Conservation (phyloP, 208 protist genomes). For the Trypanosoma theileri region DNA sequence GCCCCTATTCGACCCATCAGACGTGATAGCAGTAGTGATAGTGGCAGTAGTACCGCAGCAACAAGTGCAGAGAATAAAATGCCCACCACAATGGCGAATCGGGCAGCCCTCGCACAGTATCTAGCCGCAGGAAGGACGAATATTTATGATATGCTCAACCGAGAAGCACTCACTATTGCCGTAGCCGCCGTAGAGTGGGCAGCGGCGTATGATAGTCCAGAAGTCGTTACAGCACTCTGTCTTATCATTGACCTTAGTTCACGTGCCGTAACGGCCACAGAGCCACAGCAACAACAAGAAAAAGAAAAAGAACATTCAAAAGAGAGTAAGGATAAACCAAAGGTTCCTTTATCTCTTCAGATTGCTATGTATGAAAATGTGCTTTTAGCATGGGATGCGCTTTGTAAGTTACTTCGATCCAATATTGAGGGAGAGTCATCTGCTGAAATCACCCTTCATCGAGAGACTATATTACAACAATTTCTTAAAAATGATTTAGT, state of each 20-base stretch:
- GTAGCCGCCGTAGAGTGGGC: conserved; percentile 48
- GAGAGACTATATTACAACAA: conserved; percentile 35
- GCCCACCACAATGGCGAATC: neutral
- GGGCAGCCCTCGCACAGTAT: conserved; percentile 6
- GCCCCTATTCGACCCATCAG: neutral
- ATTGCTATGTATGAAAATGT: conserved; percentile 83
- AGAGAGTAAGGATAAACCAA: neutral
- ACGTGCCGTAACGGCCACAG: conserved; percentile 2
- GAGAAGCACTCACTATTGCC: conserved; percentile 58
- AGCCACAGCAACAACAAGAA: neutral
- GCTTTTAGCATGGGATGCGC: conserved; percentile 29
- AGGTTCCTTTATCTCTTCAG: conserved; percentile 9
- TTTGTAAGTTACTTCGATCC: conserved; percentile 4
- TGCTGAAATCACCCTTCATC: neutral
- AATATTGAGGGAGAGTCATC: neutral
- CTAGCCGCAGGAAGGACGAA: conserved; percentile 6
- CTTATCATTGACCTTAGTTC: conserved; percentile 30
- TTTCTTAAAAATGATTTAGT: conserved; percentile 31
- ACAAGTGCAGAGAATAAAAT: neutral
- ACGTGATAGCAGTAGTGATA: neutral
- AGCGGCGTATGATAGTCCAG: conserved; percentile 46
- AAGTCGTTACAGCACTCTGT: conserved; percentile 52
- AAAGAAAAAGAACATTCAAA: neutral
- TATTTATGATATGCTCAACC: conserved; percentile 53
- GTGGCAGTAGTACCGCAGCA: neutral